Evolutionary conservation across 768 basidiomycete genomes (phyloP).

Genomic region (Stropharia rugosoannulata): DNA sequence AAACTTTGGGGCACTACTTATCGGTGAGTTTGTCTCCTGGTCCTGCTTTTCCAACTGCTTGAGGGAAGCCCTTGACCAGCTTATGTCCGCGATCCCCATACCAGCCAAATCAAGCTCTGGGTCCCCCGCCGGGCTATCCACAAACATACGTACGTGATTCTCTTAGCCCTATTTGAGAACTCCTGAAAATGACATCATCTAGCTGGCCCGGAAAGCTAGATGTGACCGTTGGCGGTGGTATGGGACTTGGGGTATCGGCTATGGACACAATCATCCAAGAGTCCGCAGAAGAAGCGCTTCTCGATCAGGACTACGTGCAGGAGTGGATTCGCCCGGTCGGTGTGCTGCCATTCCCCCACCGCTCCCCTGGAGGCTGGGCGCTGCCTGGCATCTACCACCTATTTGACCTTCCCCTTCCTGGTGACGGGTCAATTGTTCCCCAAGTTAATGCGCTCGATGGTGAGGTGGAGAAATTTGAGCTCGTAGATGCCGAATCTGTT

Average conservation of each 20-base stretch:
- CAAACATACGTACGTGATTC: conserved; percentile 41
- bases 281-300: conserved; percentile 41
- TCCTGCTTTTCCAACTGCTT: neutral
- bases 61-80: conserved; percentile 18
- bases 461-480: conserved; percentile 40
- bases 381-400: conserved; percentile 46
- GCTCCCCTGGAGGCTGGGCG: conserved; percentile 40
- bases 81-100: conserved; percentile 29
- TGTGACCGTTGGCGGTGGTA: conserved; percentile 44
- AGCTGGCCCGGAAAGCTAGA: conserved; percentile 40
- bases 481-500: conserved; percentile 32
- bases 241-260: conserved; percentile 37
- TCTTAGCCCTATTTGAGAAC: neutral
- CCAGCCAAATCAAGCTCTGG: conserved; percentile 32
- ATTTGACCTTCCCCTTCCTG: conserved; percentile 40
- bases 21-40: conserved; percentile 22
- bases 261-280: conserved; percentile 38
- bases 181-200: conserved; percentile 2
- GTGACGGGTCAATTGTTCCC: conserved; percentile 30
- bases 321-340: conserved; percentile 31
- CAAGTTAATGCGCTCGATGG: conserved; percentile 36
- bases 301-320: conserved; percentile 34
- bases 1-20: conserved; percentile 43
- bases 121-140: conserved; percentile 38
- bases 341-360: conserved; percentile 38